Evolutionary conservation across 78 protist genomes (phyloP).

Genomic region (Pigoraptor vietnamica): DNA sequence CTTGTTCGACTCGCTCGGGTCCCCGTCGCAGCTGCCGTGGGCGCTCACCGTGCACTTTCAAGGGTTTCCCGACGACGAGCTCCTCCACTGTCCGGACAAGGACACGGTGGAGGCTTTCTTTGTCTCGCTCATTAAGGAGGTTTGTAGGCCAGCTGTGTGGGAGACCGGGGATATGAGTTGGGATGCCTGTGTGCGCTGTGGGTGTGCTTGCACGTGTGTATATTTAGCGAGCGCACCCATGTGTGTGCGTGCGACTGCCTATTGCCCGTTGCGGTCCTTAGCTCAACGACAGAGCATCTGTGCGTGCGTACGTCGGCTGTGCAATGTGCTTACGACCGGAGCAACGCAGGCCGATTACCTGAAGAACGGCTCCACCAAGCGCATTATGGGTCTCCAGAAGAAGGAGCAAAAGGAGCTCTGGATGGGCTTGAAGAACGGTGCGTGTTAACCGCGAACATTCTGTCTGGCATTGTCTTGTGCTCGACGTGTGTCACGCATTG

Average conservation of each 20-base stretch:
- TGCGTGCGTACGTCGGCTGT: background rate
- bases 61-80: slow-evolving; percentile 6
- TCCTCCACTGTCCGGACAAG: background rate
- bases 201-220: background rate
- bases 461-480: background rate
- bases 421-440: background rate
- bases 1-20: background rate
- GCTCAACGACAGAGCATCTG: background rate
- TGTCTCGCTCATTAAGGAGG: background rate
- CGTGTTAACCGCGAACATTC: background rate
- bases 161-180: background rate
- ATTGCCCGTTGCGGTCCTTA: background rate
- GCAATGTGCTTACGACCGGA: background rate
- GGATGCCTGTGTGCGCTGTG: background rate
- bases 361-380: slow-evolving; percentile 6
- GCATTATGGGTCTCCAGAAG: background rate
- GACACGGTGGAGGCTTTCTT: background rate
- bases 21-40: background rate
- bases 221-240: too few relatives aligned
- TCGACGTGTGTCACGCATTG: background rate
- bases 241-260: too few relatives aligned
- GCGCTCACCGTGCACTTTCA: background rate
- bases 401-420: slow-evolving; percentile 6
- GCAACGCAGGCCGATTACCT: background rate
- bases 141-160: background rate